A percentile compares a stretch with the other conserved stretches of the same genome.
phyloP scores from a whole-genome alignment of 495 filamentous ascomycete genomes.

The Neurospora sp. region DNA sequence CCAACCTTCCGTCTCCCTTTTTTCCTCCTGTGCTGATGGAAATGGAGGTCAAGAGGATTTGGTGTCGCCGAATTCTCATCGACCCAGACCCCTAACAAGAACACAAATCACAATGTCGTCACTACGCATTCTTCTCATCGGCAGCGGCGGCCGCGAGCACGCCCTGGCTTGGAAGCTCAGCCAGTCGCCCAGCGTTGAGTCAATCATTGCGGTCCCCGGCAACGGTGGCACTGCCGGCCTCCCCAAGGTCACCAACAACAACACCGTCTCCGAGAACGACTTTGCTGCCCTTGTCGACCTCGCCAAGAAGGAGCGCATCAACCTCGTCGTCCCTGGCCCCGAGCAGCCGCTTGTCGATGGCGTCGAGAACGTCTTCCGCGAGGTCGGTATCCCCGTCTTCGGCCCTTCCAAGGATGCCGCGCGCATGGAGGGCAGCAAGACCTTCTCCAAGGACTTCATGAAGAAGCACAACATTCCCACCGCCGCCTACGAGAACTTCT shows the following conservation, averaged over 20 bases:
- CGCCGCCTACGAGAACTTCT: slow-evolving; percentile 81
- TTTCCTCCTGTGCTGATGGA: slow-evolving; percentile 3
- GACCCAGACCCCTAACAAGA: neutral
- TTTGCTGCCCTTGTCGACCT: slow-evolving; percentile 68
- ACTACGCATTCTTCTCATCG: slow-evolving; percentile 68
- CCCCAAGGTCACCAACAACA: slow-evolving; percentile 63
- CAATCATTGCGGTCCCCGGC: slow-evolving; percentile 61
- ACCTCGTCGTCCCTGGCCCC: slow-evolving; percentile 82
- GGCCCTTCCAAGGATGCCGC: slow-evolving; percentile 82
- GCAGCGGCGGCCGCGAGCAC: slow-evolving; percentile 90
- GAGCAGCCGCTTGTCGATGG: slow-evolving; percentile 93
- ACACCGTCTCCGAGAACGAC: slow-evolving; percentile 56
- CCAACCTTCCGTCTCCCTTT: slow-evolving; percentile 18
- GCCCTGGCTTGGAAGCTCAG: slow-evolving; percentile 89
- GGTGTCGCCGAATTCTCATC: slow-evolving; percentile 2
- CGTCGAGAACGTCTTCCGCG: slow-evolving; percentile 72
- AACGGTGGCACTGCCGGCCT: slow-evolving; percentile 81
- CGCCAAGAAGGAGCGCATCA: slow-evolving; percentile 61
- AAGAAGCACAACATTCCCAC: slow-evolving; percentile 82
- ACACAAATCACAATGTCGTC: slow-evolving; percentile 15
- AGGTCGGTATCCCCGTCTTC: slow-evolving; percentile 70
- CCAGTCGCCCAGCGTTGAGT: slow-evolving; percentile 60
- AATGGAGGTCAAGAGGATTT: neutral
- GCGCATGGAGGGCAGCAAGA: slow-evolving; percentile 89
- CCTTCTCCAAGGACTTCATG: slow-evolving; percentile 99